These are phyloP conservation scores for Lactifluus pinguis DNA, from an alignment of 768 basidiomycete species.

Conservation along the genomic window DNA sequence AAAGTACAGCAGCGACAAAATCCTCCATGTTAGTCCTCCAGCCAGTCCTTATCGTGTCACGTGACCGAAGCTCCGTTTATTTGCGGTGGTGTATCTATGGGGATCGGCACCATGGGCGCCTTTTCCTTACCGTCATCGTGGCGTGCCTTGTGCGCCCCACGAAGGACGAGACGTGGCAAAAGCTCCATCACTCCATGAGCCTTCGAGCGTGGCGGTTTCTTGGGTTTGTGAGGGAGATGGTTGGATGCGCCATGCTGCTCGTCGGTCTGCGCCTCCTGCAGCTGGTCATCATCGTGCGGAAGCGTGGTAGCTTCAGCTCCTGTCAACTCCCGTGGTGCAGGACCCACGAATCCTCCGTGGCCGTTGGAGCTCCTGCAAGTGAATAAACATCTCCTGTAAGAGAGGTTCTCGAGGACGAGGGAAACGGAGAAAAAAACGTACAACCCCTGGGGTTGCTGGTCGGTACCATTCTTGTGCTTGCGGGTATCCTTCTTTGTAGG, in stretches of 20 bases:
- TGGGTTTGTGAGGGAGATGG: too few species aligned
- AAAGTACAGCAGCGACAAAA: too few species aligned
- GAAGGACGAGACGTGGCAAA: too few species aligned
- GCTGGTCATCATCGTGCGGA: background rate
- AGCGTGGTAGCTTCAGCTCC: slow-evolving; percentile 15
- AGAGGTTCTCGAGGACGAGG: background rate
- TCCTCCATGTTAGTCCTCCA: too few species aligned
- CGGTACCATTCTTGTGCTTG: slow-evolving; percentile 29
- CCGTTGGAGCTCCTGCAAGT: slow-evolving; percentile 47
- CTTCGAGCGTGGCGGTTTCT: too few species aligned
- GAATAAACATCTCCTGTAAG: slow-evolving; percentile 8
- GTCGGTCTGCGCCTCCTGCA: background rate
- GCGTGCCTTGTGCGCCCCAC: too few species aligned
- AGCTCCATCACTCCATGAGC: too few species aligned
- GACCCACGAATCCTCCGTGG: slow-evolving; percentile 58
- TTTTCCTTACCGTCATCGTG: too few species aligned
- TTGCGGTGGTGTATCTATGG: too few species aligned
- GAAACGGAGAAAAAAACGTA: slow-evolving; percentile 25
- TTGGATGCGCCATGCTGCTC: slow-evolving; percentile 12
- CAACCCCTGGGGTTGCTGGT: slow-evolving; percentile 27
- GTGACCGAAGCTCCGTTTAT: too few species aligned
- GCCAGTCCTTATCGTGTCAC: too few species aligned
- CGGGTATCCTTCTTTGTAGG: slow-evolving; percentile 18
- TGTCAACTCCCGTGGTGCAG: slow-evolving; percentile 28
- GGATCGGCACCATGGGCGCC: too few species aligned